Conservation (phyloP, 495 filamentous ascomycete species). For the Hypoxylon perforatum region DNA sequence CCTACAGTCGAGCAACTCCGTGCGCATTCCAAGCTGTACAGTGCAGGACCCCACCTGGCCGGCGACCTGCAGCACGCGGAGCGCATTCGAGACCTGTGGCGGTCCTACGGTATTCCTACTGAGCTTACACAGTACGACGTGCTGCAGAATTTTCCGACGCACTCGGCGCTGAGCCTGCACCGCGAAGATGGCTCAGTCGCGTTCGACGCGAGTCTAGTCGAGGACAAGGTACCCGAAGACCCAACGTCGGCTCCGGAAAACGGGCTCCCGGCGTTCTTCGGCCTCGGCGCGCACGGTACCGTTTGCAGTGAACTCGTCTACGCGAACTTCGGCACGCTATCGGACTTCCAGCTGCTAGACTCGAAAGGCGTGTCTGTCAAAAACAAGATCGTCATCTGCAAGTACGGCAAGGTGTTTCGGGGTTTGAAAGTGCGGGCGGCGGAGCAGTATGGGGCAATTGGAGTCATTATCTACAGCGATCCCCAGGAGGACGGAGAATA, state of each 20-base stretch:
- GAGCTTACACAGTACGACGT: constrained; percentile 23
- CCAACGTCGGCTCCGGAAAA: constrained; percentile 15
- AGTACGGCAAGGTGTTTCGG: constrained; percentile 80
- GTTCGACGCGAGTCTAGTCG: constrained; percentile 16
- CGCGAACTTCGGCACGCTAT: constrained; percentile 78
- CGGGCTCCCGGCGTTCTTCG: constrained; percentile 73
- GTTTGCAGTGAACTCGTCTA: constrained; percentile 74
- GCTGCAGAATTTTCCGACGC: constrained; percentile 17
- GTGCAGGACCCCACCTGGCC: constrained; percentile 13
- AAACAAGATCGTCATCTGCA: constrained; percentile 80
- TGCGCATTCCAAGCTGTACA: constrained; percentile 15
- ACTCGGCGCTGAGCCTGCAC: constrained; percentile 10
- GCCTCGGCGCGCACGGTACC: constrained; percentile 82
- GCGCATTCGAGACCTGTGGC: constrained; percentile 24
- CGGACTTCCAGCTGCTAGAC: constrained; percentile 77
- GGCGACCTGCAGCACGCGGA: constrained; percentile 25
- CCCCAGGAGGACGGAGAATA: constrained; percentile 82
- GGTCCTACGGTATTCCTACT: constrained; percentile 17
- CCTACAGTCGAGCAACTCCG: constrained; percentile 15
- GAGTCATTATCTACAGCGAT: constrained; percentile 80
- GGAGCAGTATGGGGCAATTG: constrained; percentile 81
- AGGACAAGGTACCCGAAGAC: constrained; percentile 20
- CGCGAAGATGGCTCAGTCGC: constrained; percentile 2
- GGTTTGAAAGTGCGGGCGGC: constrained; percentile 85
- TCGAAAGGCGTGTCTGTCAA: constrained; percentile 71